Evolutionary conservation across 352 stramenopile species (phyloP), one percentile per base, ranked within the genome.

Genomic region (Albugo candida): DNA sequence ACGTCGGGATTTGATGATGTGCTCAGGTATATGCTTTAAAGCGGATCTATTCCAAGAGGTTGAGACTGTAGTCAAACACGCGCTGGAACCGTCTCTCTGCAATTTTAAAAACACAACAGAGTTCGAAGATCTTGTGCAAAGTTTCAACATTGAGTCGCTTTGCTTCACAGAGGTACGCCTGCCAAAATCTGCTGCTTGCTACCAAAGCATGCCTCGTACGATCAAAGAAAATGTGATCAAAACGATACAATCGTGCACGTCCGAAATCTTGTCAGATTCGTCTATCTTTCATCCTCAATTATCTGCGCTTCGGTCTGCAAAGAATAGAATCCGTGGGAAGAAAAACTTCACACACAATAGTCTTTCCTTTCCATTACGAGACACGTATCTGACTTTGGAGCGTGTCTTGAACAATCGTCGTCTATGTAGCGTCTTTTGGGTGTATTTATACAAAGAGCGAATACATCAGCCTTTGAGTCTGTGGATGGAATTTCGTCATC

Each of bases 371-470:
- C 8, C 24, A 31, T 31, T 31, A 31, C 24, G 24, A 31, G 24
- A 31, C 24, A 61, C 68, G 3, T 78, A 80, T 45, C 51, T 91
- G 45, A 87, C 74, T 20, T 51, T 91, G 12, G 66, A 84, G 36
- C 70, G 68, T 0, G 74, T 91, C 11, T 51, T 91, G 13, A 61
- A 57, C 14, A 91, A 91, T 52, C 64, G 77, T 5, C 63, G 77
- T 20, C 51, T 91, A 13, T 91, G 77, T 48, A 87, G 77, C 40
- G 67, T 91, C 0, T 91, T 91, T 46, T 91, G 77, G 77, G 72
- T 91, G 6, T 86, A 83, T 51, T 45, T 91, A 13, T 91, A 86
- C 55, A 86, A 87, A 47, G 77, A 91, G 27, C 74, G 77, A 36
- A 77, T 68, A 4, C 77, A 91, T 45, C 63, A 83, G 41, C 72